Evolutionary conservation across 306 rosid genomes (phyloP).

Genomic region (Cicer bijugum): DNA sequence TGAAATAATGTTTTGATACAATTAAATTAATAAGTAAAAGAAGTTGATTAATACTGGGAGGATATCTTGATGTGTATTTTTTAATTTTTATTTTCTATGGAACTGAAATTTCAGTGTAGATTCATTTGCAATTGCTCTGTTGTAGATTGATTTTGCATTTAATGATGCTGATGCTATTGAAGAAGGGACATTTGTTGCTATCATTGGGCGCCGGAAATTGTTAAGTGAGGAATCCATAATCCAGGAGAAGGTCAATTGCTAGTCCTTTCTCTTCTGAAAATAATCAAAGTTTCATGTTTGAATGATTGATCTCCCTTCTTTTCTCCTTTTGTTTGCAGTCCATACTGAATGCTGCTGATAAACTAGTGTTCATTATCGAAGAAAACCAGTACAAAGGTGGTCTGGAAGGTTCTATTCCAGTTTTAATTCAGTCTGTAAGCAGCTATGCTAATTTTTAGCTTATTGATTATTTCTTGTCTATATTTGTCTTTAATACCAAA

Average conservation of each 20-base stretch:
- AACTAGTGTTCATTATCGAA: slow-evolving; percentile 65
- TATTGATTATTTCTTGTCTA: slow-evolving; percentile 27
- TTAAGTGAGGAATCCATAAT: slow-evolving; percentile 72
- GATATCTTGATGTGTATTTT: slow-evolving; percentile 32
- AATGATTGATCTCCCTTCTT: not conserved
- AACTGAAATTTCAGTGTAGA: slow-evolving; percentile 25
- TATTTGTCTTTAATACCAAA: slow-evolving; percentile 40
- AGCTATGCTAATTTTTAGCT: slow-evolving; percentile 45
- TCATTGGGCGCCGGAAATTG: slow-evolving; percentile 69
- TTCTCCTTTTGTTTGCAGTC: slow-evolving; percentile 54
- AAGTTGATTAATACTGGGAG: slow-evolving; percentile 5
- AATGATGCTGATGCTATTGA: slow-evolving; percentile 90
- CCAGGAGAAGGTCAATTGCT: slow-evolving; percentile 68
- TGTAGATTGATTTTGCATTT: slow-evolving; percentile 93
- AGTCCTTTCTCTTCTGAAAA: slow-evolving; percentile 21
- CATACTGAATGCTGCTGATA: slow-evolving; percentile 64
- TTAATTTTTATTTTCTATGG: not conserved
- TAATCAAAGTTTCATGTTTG: slow-evolving; percentile 17
- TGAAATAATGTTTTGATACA: not conserved
- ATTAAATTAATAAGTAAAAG: not conserved
- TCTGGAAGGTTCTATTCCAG: slow-evolving; percentile 85
- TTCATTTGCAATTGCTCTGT: slow-evolving; percentile 55
- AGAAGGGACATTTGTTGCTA: slow-evolving; percentile 75
- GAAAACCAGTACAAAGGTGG: slow-evolving; percentile 78
- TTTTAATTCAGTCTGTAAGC: slow-evolving; percentile 82